Evolutionary conservation across 768 basidiomycete genomes (phyloP).

Genomic region (Serendipita sp.): DNA sequence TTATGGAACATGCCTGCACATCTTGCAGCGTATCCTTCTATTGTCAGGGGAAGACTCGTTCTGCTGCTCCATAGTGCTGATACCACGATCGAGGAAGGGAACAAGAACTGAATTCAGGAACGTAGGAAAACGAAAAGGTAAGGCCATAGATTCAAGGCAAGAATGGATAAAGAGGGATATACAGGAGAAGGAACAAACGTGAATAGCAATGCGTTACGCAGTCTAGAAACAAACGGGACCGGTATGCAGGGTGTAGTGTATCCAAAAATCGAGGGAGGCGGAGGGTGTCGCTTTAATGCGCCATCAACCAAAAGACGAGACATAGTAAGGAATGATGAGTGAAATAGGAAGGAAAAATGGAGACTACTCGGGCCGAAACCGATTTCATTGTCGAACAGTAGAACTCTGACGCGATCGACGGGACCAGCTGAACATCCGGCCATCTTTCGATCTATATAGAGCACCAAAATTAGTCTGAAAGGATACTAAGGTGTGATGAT

Average conservation of each 20-base stretch:
- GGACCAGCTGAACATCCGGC: conserved; percentile 1
- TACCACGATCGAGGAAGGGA: background rate
- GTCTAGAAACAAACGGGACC: no score
- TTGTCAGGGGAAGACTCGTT: no score
- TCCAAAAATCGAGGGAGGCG: background rate
- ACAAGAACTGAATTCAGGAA: background rate
- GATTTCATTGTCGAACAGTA: background rate
- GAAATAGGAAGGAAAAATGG: background rate
- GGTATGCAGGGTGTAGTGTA: background rate
- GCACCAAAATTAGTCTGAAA: background rate
- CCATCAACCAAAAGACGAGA: background rate
- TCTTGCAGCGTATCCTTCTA: conserved; percentile 72
- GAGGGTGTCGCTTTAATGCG: background rate
- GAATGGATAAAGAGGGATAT: background rate
- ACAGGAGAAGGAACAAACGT: background rate
- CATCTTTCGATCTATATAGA: background rate
- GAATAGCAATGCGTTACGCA: background rate
- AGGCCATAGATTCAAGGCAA: background rate
- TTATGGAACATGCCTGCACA: conserved; percentile 48
- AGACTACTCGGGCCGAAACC: background rate
- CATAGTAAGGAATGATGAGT: background rate
- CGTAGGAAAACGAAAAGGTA: background rate
- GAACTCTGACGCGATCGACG: conserved; percentile 5
- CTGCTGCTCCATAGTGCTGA: background rate
- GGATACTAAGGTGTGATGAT: background rate